Percentiles rank a stretch among this genome's conserved stretches.
Conservation (phyloP, 352 stramenopile genomes). For the Pythium folliculosum region DNA sequence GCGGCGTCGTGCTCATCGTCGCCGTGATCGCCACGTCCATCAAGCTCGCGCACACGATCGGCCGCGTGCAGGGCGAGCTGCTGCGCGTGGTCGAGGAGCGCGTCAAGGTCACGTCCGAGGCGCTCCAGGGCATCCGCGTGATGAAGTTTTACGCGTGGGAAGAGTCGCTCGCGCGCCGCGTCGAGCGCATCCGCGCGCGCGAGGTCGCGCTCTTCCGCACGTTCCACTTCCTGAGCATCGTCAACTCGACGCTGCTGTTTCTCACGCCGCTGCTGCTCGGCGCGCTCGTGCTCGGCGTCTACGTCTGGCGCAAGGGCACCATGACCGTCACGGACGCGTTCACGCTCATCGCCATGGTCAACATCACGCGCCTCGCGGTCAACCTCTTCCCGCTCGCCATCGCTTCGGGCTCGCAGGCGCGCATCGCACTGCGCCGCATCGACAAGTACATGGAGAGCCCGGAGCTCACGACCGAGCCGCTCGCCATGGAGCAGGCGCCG, state of each 20-base stretch:
- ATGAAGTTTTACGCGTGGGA: constrained; percentile 93
- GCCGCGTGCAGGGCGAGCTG: constrained; percentile 28
- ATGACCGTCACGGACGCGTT: constrained; percentile 53
- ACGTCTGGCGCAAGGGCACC: constrained; percentile 35
- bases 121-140: constrained; percentile 86
- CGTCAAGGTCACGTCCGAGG: constrained; percentile 93
- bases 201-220: constrained; percentile 49
- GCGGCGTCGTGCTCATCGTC: constrained; percentile 24
- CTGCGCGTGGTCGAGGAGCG: constrained; percentile 48
- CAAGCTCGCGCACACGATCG: constrained; percentile 23
- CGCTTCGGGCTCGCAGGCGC: constrained; percentile 27
- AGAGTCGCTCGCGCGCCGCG: constrained; percentile 42
- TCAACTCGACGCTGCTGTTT: constrained; percentile 61
- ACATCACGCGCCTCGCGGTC: constrained; percentile 51
- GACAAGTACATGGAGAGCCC: constrained; percentile 33
- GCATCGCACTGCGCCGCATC: constrained; percentile 25
- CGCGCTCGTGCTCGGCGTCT: constrained; percentile 42
- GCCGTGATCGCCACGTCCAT: constrained; percentile 24
- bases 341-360: constrained; percentile 61
- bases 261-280: constrained; percentile 49
- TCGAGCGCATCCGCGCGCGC: constrained; percentile 40
- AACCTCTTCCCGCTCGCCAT: constrained; percentile 32
- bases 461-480: constrained; percentile 38
- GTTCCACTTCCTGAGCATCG: constrained; percentile 60
- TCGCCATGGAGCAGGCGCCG: too few relatives aligned